Percentiles rank a stretch among this genome's conserved stretches.
Conservation (phyloP, 495 filamentous ascomycete genomes). For the Xylaria grammica region DNA sequence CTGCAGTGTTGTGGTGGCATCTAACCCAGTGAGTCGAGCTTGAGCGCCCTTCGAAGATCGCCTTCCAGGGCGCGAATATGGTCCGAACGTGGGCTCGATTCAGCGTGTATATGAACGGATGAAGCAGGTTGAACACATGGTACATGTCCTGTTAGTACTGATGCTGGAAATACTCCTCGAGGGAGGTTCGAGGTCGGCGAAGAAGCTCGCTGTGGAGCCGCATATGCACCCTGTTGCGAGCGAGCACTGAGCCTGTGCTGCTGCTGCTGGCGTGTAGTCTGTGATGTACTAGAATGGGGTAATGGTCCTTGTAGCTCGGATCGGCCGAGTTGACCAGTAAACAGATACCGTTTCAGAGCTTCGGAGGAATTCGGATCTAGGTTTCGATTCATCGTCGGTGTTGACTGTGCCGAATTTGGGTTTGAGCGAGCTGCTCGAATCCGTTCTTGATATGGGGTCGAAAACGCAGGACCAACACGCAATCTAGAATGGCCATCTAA, state of each 20-base stretch:
- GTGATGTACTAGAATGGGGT: neutral
- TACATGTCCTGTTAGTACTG: constrained; percentile 29
- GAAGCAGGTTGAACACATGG: constrained; percentile 24
- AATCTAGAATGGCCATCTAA: constrained; percentile 61
- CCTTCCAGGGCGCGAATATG: constrained; percentile 54
- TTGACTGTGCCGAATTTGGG: constrained; percentile 30
- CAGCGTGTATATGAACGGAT: constrained; percentile 15
- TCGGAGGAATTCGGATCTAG: constrained; percentile 32
- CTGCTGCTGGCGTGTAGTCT: constrained; percentile 19
- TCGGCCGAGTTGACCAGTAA: constrained; percentile 32
- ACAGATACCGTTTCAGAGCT: constrained; percentile 47
- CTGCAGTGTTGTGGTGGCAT: neutral
- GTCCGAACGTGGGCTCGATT: constrained; percentile 29
- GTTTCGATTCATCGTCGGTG: constrained; percentile 18
- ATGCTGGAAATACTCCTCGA: constrained; percentile 32
- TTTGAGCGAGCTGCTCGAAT: constrained; percentile 59
- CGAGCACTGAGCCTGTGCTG: constrained; percentile 20
- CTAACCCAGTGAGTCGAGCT: constrained; percentile 40
- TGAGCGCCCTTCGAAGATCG: constrained; percentile 55
- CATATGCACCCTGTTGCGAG: constrained; percentile 8
- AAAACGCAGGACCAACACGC: constrained; percentile 67
- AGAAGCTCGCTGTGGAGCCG: neutral
- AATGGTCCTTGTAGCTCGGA: neutral
- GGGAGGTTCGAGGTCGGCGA: constrained; percentile 17
- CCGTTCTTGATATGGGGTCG: constrained; percentile 68